Evolutionary conservation across 164 flowering plant genomes (phyloP).

Genomic region (Kingdonia uniflora): DNA sequence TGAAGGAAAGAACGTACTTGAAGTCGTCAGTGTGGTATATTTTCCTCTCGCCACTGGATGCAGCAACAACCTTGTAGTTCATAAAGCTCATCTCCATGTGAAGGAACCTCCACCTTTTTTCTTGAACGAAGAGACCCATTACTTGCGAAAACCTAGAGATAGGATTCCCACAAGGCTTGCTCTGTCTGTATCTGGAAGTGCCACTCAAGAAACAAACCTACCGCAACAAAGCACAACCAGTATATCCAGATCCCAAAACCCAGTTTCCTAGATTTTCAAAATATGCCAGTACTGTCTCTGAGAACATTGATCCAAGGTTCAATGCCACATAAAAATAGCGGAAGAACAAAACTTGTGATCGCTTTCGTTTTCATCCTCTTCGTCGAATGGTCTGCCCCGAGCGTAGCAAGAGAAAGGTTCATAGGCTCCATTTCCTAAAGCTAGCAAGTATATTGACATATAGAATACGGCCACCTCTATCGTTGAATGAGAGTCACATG

Average conservation of each 20-base stretch:
- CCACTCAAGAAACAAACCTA: constrained; percentile 20
- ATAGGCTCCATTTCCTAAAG: constrained; percentile 8
- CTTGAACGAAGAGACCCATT: constrained; percentile 25
- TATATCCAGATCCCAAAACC: constrained; percentile 32
- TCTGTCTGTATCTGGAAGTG: constrained; percentile 24
- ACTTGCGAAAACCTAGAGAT: constrained; percentile 38
- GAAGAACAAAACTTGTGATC: constrained; percentile 1
- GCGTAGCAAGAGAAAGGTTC: constrained; percentile 7
- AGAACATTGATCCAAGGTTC: constrained; percentile 27
- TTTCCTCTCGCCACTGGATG: constrained; percentile 19
- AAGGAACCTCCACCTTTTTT: constrained; percentile 24
- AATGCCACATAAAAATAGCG: constrained; percentile 7
- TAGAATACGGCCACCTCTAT: neutral
- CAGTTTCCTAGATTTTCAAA: constrained; percentile 29
- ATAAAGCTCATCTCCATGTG: constrained; percentile 23
- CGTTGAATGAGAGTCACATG: constrained; percentile 24
- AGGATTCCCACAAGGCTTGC: constrained; percentile 42
- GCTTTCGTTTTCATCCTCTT: neutral
- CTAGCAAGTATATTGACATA: constrained; percentile 5
- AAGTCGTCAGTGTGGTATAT: constrained; percentile 32
- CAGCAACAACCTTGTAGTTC: constrained; percentile 18
- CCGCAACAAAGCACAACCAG: constrained; percentile 22
- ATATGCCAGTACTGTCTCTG: constrained; percentile 38
- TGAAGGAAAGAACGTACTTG: constrained; percentile 17
- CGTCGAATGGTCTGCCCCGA: constrained; percentile 53